Evolutionary conservation across 2,329 filamentous ascomycete genomes (phyloP).

Genomic region (Exserohilum rostratum): DNA sequence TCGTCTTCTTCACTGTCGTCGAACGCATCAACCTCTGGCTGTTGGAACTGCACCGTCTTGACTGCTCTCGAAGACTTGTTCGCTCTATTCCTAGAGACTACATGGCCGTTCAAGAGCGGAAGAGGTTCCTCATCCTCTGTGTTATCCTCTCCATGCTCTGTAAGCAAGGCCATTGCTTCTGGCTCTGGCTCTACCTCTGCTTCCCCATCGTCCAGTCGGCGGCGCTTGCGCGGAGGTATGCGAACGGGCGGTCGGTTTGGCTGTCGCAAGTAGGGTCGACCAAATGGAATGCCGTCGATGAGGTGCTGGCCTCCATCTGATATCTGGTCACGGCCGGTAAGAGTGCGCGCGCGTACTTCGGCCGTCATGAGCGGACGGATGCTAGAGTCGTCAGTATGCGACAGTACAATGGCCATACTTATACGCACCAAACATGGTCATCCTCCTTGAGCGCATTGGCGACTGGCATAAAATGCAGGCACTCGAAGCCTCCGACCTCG

Average conservation of each 20-base stretch:
- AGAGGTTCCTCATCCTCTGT: neutral
- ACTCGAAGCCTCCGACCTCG: conserved; percentile 80
- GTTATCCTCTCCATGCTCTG: conserved; percentile 9
- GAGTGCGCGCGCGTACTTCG: conserved; percentile 73
- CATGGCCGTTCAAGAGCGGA: neutral
- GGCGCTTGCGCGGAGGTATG: conserved; percentile 76
- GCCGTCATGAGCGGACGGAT: conserved; percentile 78
- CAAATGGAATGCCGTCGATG: conserved; percentile 85
- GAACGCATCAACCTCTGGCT: conserved; percentile 15
- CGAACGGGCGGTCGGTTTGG: conserved; percentile 68
- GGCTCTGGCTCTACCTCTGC: conserved; percentile 23
- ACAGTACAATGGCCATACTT: neutral
- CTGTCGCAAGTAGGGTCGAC: conserved; percentile 69
- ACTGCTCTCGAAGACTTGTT: neutral
- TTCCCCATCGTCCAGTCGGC: conserved; percentile 45
- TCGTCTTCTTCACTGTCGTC: conserved; percentile 28
- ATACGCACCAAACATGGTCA: conserved; percentile 77
- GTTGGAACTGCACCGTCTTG: conserved; percentile 35
- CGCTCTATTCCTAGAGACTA: neutral
- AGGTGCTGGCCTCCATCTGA: conserved; percentile 77
- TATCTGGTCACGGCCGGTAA: conserved; percentile 83
- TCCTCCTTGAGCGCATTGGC: conserved; percentile 76
- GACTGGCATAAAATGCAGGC: conserved; percentile 81
- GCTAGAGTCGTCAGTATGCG: conserved; percentile 51
- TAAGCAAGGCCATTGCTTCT: conserved; percentile 20